These are phyloP conservation scores for Beta macrorhiza DNA, from an alignment of 179 eudicot species.

Conservation along the genomic window DNA sequence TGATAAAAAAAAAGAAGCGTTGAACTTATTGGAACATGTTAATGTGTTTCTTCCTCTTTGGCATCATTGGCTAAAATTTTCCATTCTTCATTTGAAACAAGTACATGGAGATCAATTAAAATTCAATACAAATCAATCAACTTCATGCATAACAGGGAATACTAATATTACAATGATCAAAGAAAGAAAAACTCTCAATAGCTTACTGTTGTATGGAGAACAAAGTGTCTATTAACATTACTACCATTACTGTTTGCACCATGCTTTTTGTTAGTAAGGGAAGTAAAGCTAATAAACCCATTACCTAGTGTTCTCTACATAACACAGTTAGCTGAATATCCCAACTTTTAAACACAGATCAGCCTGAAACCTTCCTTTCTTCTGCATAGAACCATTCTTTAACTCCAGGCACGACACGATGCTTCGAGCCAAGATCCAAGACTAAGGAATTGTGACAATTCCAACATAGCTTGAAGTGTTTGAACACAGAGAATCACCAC, in stretches of 20 bases:
- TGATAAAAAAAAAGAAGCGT: background rate
- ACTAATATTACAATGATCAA: background rate
- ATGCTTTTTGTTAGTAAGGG: too few relatives aligned
- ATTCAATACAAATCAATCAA: background rate
- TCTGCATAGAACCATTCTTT: background rate
- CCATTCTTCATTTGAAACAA: slow-evolving; percentile 9
- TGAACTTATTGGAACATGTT: slow-evolving; percentile 1
- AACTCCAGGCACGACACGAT: background rate
- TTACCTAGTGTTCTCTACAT: too few relatives aligned
- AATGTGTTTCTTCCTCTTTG: background rate
- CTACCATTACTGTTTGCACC: too few relatives aligned
- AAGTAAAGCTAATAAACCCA: too few relatives aligned
- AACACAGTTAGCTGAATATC: too few relatives aligned
- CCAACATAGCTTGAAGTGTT: background rate
- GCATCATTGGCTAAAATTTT: background rate
- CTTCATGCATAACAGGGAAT: background rate
- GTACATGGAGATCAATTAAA: slow-evolving; percentile 4
- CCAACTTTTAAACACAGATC: background rate
- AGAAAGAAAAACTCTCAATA: background rate
- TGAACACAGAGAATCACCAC: slow-evolving; percentile 1
- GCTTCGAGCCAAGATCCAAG: background rate
- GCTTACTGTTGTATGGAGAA: too few relatives aligned
- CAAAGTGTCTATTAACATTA: too few relatives aligned
- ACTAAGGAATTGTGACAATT: background rate
- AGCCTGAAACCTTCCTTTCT: background rate